Conservation (phyloP, 228 moss, liverwort and hornwort species). For the Sphagnum fallax region DNA sequence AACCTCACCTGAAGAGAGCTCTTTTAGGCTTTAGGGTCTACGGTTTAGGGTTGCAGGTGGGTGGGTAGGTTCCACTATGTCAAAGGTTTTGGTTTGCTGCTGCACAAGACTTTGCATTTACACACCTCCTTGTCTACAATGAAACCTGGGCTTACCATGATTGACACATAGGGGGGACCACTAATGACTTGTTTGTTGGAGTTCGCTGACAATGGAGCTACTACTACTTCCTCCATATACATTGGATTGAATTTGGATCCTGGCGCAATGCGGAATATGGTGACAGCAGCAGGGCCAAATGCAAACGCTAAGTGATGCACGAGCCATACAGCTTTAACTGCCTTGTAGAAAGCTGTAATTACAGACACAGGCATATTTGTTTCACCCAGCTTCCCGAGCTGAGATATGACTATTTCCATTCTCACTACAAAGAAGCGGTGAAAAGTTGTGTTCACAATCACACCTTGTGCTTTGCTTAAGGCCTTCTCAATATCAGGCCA, state of each 20-base stretch:
- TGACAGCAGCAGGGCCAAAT: conserved; percentile 17
- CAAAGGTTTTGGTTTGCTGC: too few relatives aligned
- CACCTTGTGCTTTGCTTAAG: conserved; percentile 10
- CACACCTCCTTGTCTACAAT: conserved; percentile 6
- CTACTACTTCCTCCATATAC: conserved; percentile 30
- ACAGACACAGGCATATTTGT: conserved; percentile 12
- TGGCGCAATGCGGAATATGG: conserved; percentile 28
- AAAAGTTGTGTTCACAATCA: conserved; percentile 29
- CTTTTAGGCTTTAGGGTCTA: too few relatives aligned
- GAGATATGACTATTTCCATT: conserved; percentile 41
- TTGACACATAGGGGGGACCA: conserved; percentile 13
- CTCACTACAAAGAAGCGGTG: conserved; percentile 38
- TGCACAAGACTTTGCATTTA: too few relatives aligned
- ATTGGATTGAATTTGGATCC: conserved; percentile 19
- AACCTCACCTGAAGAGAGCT: too few relatives aligned
- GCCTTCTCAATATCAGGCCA: conserved; percentile 27
- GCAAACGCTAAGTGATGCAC: conserved; percentile 42
- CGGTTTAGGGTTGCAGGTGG: too few relatives aligned
- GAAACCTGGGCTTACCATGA: conserved; percentile 59
- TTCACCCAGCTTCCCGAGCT: conserved; percentile 30
- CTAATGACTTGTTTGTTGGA: conserved; percentile 15
- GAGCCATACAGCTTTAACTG: conserved; percentile 35
- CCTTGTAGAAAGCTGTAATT: conserved; percentile 30
- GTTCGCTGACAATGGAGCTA: conserved; percentile 16
- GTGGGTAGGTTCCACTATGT: too few relatives aligned